A percentile compares a stretch with the other conserved stretches of the same genome.
These are phyloP conservation scores for Microdochium bolleyi DNA, from an alignment of 2,329 filamentous ascomycete species.

Conservation along the genomic window DNA sequence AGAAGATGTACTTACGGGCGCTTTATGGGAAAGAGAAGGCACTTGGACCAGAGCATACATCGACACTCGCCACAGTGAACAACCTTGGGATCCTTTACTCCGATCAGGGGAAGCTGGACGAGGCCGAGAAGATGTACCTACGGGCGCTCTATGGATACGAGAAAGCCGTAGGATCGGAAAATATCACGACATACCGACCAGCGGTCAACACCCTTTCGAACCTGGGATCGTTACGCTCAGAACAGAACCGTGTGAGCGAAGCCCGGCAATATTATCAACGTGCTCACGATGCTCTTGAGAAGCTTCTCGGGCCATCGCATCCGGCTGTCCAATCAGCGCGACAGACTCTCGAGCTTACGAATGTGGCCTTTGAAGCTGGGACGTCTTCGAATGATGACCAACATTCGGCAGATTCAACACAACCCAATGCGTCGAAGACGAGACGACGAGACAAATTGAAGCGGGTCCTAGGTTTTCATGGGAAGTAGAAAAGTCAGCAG, in stretches of 20 bases:
- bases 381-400: not conserved
- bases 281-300: too few species aligned
- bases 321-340: not conserved
- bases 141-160: conserved; percentile 7
- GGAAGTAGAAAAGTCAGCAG: not conserved
- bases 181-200: conserved; percentile 13
- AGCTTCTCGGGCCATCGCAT: too few species aligned
- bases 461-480: not conserved
- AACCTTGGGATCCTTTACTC: conserved; percentile 2
- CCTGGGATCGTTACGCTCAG: not conserved
- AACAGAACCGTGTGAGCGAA: not conserved
- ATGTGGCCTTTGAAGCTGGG: not conserved
- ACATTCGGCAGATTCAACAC: not conserved
- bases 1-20: conserved; percentile 4
- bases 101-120: conserved; percentile 1
- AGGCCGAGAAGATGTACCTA: conserved; percentile 4
- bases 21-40: conserved; percentile 1
- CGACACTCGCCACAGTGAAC: conserved; percentile 2
- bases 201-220: conserved; percentile 7
- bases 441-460: not conserved
- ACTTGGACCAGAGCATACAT: conserved; percentile 2
- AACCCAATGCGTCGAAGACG: not conserved
- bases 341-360: not conserved
- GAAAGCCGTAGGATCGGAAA: conserved; percentile 10
- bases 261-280: too few species aligned